Evolutionary conservation across 306 rosid species (phyloP), one percentile per base, ranked within the genome.

Genomic region (Vigna mungo): DNA sequence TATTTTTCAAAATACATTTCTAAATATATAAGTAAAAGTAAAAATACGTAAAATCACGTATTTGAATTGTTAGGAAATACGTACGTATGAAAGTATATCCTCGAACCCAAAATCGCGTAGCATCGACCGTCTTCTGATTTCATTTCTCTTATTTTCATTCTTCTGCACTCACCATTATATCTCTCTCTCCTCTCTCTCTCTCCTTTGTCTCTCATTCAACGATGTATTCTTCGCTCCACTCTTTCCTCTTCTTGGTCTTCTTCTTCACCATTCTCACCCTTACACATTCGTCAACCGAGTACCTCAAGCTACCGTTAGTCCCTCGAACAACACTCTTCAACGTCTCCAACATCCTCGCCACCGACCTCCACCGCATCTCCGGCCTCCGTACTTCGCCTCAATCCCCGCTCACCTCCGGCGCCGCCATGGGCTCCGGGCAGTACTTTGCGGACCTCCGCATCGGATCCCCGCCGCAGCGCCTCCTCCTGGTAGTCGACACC

Each of bases 401-500:
- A 17, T 83, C 88, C 32, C 96, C 96, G 0, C 55, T 92, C 37
- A 37, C 86, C 14, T 90, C 97, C 68, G 96, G 96, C 47, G 96
- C 97, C 0, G 60, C 88, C 54, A 70, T 85, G 25, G 96, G 96
- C 77, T 87, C 93, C 49, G 96, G 93, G 4, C 93, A 92, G 77
- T 92, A 92, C 83, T 92, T 92, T 66, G 92, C 79, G 18, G 80
- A 84, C 48, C 86, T 92, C 81, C 88, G 75, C 41, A 48, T 92
- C 13, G 93, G 97, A 1, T 61, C 90, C 0, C 97, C 97, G 1
- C 93, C 93, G 2, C 96, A 92, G 52, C 79, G 77, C 72, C 90
- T 92, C 71, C 85, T 83, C 27, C 91, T 92, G 15, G 90, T 92
- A 44, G 93, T 83, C 34, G 96, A 92, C 63, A 92, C 96, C 7